These are phyloP conservation scores for Mycena sp. DNA, from an alignment of 1,284 basidiomycete genomes.

Conservation along the genomic window DNA sequence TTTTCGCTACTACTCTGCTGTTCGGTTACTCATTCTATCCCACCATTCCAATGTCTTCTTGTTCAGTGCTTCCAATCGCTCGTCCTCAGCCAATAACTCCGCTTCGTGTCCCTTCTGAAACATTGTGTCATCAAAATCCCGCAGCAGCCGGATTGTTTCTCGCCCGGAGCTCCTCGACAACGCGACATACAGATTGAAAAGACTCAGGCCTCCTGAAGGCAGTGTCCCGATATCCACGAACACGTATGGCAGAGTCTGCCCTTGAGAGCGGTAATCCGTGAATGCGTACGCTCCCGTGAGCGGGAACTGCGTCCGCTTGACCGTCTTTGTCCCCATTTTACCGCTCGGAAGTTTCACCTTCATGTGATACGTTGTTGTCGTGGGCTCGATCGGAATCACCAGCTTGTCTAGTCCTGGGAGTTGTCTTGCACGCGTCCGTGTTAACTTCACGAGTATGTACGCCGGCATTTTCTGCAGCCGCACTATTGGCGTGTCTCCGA, in stretches of 20 bases:
- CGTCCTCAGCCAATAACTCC: background rate
- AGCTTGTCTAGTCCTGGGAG: slow-evolving; percentile 37
- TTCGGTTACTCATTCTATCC: no score
- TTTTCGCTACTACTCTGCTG: no score
- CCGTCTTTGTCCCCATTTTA: background rate
- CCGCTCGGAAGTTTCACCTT: no score
- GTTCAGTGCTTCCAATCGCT: background rate
- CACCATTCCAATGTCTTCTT: background rate
- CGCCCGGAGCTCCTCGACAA: background rate
- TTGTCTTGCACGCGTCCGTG: slow-evolving; percentile 33
- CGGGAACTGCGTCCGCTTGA: slow-evolving; percentile 35
- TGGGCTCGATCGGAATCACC: slow-evolving; percentile 40
- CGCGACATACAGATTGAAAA: background rate
- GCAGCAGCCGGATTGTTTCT: background rate
- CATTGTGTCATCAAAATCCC: background rate
- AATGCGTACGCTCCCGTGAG: slow-evolving; percentile 43
- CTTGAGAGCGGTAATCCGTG: slow-evolving; percentile 46
- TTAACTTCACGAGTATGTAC: slow-evolving; percentile 46
- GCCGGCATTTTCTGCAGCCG: slow-evolving; percentile 40
- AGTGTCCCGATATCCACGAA: slow-evolving; percentile 43
- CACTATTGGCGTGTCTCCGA: slow-evolving; percentile 30
- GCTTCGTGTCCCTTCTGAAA: no score
- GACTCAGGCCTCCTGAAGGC: slow-evolving; percentile 29
- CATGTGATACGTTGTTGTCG: slow-evolving; percentile 26
- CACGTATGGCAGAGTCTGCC: slow-evolving; percentile 41